Conservation (phyloP, 2,329 filamentous ascomycete species). For the Colletotrichum zoysiae region DNA sequence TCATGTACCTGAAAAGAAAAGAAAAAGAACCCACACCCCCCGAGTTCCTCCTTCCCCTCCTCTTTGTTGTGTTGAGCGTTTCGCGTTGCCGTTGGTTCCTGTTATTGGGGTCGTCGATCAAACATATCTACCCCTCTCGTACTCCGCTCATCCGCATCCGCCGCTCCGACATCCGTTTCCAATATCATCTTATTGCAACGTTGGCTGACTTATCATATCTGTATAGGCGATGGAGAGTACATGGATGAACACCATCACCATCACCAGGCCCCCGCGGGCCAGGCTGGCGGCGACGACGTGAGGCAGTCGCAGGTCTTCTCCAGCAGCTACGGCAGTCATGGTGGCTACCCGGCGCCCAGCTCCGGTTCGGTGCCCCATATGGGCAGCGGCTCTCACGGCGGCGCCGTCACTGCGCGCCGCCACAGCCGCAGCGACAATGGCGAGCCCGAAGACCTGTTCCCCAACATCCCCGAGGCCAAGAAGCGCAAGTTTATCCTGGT, state of each 20-base stretch:
- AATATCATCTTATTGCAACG: slow-evolving; percentile 34
- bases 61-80: slow-evolving; percentile 34
- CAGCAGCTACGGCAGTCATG: slow-evolving; percentile 71
- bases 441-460: slow-evolving; percentile 80
- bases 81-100: slow-evolving; percentile 34
- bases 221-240: slow-evolving; percentile 69
- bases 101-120: slow-evolving; percentile 38
- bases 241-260: slow-evolving; percentile 78
- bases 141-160: slow-evolving; percentile 34
- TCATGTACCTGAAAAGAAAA: slow-evolving; percentile 30
- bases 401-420: slow-evolving; percentile 53
- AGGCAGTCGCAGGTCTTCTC: slow-evolving; percentile 82
- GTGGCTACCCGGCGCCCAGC: slow-evolving; percentile 67
- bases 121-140: slow-evolving; percentile 38
- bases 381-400: slow-evolving; percentile 48
- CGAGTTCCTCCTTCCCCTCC: slow-evolving; percentile 27
- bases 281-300: slow-evolving; percentile 69
- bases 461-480: slow-evolving; percentile 88
- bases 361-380: slow-evolving; percentile 75
- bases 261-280: slow-evolving; percentile 69
- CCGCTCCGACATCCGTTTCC: slow-evolving; percentile 29
- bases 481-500: slow-evolving; percentile 97
- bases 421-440: slow-evolving; percentile 63
- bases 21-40: slow-evolving; percentile 12
- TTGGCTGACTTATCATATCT: slow-evolving; percentile 43